phyloP scores from a whole-genome alignment of 2,329 filamentous ascomycete genomes.

The Teratosphaeria gauchensis region DNA sequence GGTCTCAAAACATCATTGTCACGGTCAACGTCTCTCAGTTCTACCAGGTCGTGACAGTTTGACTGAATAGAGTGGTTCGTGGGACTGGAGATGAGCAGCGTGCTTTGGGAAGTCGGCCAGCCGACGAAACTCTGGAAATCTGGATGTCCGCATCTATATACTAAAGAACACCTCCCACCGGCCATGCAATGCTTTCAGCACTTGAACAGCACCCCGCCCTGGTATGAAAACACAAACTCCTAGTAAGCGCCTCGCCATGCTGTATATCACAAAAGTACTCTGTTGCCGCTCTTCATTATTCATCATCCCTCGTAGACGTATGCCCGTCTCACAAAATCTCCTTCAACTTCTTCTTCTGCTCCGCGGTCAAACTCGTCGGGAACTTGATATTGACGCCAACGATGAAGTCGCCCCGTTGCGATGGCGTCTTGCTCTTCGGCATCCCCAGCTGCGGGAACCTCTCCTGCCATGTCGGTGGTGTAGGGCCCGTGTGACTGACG shows the following conservation, averaged over 20 bases:
- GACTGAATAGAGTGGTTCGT: no score
- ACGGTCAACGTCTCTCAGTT: no score
- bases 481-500: conserved; percentile 73
- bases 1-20: no score
- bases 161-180: not conserved
- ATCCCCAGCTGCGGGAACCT: conserved; percentile 80
- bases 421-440: conserved; percentile 85
- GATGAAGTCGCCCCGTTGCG: conserved; percentile 75
- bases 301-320: not conserved
- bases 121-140: not conserved
- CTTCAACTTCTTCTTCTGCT: conserved; percentile 72
- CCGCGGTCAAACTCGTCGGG: conserved; percentile 62
- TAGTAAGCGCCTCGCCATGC: conserved; percentile 3
- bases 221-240: not conserved
- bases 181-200: conserved; percentile 5
- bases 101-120: no score
- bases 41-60: no score
- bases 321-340: conserved; percentile 53
- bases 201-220: conserved; percentile 7
- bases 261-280: not conserved
- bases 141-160: not conserved
- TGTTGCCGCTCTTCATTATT: not conserved
- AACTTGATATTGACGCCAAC: conserved; percentile 90
- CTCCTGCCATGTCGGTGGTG: conserved; percentile 72
- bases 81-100: no score